These are phyloP conservation scores for Gnomoniopsis smithogilvyi DNA, from an alignment of 2,329 filamentous ascomycete species.

Conservation along the genomic window DNA sequence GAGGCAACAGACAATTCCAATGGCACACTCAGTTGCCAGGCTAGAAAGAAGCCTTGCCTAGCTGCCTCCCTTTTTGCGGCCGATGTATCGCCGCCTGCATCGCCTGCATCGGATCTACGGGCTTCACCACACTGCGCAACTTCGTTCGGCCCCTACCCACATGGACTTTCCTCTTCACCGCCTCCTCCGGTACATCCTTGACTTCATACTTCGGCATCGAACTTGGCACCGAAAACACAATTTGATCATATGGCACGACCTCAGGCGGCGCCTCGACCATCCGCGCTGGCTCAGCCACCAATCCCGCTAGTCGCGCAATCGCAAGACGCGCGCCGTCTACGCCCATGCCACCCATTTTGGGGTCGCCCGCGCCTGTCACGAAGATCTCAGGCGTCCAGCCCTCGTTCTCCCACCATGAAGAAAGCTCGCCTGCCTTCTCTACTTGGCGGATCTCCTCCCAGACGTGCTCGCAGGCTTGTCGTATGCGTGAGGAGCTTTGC, in stretches of 20 bases:
- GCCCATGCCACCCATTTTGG: slow-evolving; percentile 26
- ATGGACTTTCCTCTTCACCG: slow-evolving; percentile 7
- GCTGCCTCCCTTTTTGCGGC: background rate
- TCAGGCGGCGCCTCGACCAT: slow-evolving; percentile 11
- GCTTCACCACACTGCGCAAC: background rate
- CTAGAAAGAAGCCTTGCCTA: slow-evolving; percentile 15
- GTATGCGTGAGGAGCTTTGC: background rate
- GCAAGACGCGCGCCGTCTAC: slow-evolving; percentile 31
- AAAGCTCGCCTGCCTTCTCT: slow-evolving; percentile 22
- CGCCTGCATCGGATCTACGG: slow-evolving; percentile 4
- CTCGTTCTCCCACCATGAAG: slow-evolving; percentile 24
- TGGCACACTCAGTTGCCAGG: too few species aligned
- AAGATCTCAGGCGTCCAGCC: slow-evolving; percentile 32
- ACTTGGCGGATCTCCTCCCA: slow-evolving; percentile 28
- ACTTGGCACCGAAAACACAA: slow-evolving; percentile 22
- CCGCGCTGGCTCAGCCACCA: slow-evolving; percentile 23
- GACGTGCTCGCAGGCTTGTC: slow-evolving; percentile 23
- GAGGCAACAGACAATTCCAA: too few species aligned
- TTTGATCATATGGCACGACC: slow-evolving; percentile 33
- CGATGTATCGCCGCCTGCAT: slow-evolving; percentile 10
- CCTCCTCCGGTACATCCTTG: slow-evolving; percentile 9
- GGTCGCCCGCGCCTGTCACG: slow-evolving; percentile 32
- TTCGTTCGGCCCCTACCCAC: slow-evolving; percentile 3
- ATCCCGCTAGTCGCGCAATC: slow-evolving; percentile 31
- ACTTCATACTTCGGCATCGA: slow-evolving; percentile 6